Evolutionary conservation across 2,329 filamentous ascomycete species (phyloP), one percentile per base, ranked within the genome.

Genomic region (Bipolaris cookei): DNA sequence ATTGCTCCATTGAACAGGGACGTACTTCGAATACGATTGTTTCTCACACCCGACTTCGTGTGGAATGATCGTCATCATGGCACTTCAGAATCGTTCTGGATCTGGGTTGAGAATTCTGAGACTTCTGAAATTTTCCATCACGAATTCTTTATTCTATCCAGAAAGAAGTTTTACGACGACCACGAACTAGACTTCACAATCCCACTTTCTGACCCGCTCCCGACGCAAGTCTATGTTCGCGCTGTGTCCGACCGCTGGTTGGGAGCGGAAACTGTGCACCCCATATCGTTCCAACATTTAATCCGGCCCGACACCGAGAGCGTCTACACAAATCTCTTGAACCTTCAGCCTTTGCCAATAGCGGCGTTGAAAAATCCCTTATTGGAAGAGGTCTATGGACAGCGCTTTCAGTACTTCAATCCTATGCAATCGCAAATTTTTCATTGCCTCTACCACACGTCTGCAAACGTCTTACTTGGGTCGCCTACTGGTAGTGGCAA

Each of bases 371-470:
- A 97, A 72, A 97, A 98, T 62, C 88, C 91, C 0, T 82, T 88
- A 0, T 78, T 99, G 0, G 94, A 99, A 74, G 91, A 95, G 59
- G 85, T 99, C 1, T 99, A 99, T 70, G 88, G 84, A 0, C 82
- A 94, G 73, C 86, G 92, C 30, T 99, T 99, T 76, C 89, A 95
- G 63, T 99, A 89, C 77, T 99, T 99, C 83, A 99, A 99, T 72
- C 95, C 95, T 0, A 98, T 99, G 96, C 95, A 99, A 77, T 98
- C 95, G 0, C 95, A 99, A 71, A 92, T 99, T 49, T 99, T 99
- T 78, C 95, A 99, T 71, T 94, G 92, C 13, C 84, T 99, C 32
- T 99, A 99, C 65, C 90, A 98, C 73, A 97, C 95, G 0, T 78
- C 90, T 6, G 89, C 91, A 43, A 99, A 99, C 71, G 93, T 99